phyloP scores from a whole-genome alignment of 495 filamentous ascomycete species.

The Penicillium turbatum region DNA sequence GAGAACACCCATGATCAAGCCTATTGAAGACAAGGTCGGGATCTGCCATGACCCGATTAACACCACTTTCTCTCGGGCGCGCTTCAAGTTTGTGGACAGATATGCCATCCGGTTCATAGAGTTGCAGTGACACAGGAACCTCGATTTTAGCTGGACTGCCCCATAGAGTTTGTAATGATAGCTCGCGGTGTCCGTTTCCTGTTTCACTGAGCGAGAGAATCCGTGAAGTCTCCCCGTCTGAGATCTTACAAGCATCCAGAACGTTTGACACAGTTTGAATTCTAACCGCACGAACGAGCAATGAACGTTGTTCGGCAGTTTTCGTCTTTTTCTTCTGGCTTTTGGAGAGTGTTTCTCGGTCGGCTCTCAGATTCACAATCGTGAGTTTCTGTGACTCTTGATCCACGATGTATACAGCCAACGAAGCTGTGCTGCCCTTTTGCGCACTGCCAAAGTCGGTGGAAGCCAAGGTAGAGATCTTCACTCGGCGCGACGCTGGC shows the following conservation, averaged over 20 bases:
- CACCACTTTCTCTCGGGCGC: constrained; percentile 46
- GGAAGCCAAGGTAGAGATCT: constrained; percentile 61
- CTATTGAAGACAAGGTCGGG: constrained; percentile 38
- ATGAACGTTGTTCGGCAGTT: constrained; percentile 23
- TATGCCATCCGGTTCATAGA: constrained; percentile 43
- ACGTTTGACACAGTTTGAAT: constrained; percentile 50
- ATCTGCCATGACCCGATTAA: constrained; percentile 50
- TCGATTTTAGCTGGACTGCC: constrained; percentile 55
- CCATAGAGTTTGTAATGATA: constrained; percentile 77
- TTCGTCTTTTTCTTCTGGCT: constrained; percentile 32
- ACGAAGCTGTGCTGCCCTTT: constrained; percentile 33
- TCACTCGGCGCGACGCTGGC: constrained; percentile 43
- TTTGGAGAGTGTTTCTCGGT: constrained; percentile 32
- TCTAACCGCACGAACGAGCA: constrained; percentile 39
- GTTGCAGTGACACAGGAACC: constrained; percentile 44
- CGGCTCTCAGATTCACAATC: constrained; percentile 56
- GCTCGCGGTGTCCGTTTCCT: constrained; percentile 54
- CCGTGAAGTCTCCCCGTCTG: constrained; percentile 62
- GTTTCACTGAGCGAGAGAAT: constrained; percentile 67
- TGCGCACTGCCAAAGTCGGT: constrained; percentile 39
- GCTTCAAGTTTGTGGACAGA: constrained; percentile 29
- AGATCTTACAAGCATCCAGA: constrained; percentile 69
- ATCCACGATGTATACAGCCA: constrained; percentile 68
- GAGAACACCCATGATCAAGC: constrained; percentile 42
- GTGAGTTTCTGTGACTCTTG: constrained; percentile 60